Base-by-base conservation (phyloP, 192 early-diverging fungal genomes). In the Backusella westeae region DNA sequence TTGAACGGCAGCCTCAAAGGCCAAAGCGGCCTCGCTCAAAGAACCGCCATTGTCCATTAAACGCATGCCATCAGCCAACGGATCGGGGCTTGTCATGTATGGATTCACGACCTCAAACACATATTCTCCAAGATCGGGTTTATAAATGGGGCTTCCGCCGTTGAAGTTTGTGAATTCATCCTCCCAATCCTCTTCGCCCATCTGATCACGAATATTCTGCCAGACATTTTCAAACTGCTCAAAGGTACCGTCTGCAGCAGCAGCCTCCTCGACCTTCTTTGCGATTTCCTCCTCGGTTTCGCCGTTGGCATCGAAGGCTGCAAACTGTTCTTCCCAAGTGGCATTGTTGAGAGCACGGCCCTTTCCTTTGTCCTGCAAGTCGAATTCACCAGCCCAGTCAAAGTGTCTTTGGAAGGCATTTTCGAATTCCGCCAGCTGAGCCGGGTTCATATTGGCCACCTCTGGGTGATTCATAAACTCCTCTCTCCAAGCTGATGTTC, bases 1-100 rank as follows among this genome's bases (percentile, higher is more conserved):
- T 77, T 95, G 91, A 9, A 98, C 94, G 5, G 89, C 89, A 6
- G 96, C 96, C 80, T 99, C 98, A 42, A 99, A 91, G 2, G 95
- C 94, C 79, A 99, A 83, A 46, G 98, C 96, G 1, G 94, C 87
- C 42, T 98, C 97, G 10, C 92, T 89, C n/a, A 99, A 86, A 69
- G 81, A 82, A 32, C 87, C 86, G 32, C 85, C 90, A 69, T 85
- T 52, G 49, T 91, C 84, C 49, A 81, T 71, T 41, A 91, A 69
- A 23, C 80, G 81, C 2, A 91, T 68, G 1, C 88, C 90, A 75
- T 90, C 90, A n/a, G 81, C 72, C 72, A 89, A 86, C 12, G 94
- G 93, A 59, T 87, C 82, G 36, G 85, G 82, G 29, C 87, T 87
- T 17, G 74, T 73, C 46, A 93, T 39, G 77, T 89, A 97, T 23